Conservation (phyloP, 768 basidiomycete species). For the Clitopilus passeckerianus region DNA sequence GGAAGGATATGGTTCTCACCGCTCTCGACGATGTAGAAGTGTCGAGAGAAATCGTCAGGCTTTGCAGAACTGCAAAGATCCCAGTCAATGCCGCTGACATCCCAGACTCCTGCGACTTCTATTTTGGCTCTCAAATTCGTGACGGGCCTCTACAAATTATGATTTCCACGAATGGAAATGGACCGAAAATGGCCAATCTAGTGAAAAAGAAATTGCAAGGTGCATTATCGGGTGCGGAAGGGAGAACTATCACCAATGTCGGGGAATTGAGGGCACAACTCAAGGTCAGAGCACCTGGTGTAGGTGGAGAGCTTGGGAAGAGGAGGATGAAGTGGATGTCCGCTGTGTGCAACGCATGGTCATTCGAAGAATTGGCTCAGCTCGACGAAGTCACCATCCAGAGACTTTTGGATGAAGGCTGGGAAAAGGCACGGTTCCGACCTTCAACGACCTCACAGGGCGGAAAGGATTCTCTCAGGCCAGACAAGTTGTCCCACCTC, state of each 20-base stretch:
- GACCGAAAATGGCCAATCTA: slow-evolving; percentile 86
- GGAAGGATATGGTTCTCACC: slow-evolving; percentile 83
- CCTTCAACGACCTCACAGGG: slow-evolving; percentile 35
- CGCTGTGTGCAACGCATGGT: slow-evolving; percentile 80
- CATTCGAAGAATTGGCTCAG: slow-evolving; percentile 70
- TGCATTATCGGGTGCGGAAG: slow-evolving; percentile 66
- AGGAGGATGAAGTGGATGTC: slow-evolving; percentile 93
- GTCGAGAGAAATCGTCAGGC: slow-evolving; percentile 66
- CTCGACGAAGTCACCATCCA: slow-evolving; percentile 65
- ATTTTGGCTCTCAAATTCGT: slow-evolving; percentile 92
- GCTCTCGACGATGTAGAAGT: slow-evolving; percentile 82
- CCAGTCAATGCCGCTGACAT: slow-evolving; percentile 97
- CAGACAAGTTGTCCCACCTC: neutral
- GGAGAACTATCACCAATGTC: slow-evolving; percentile 73
- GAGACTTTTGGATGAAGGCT: slow-evolving; percentile 75
- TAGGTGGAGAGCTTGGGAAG: slow-evolving; percentile 72
- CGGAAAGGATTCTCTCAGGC: neutral
- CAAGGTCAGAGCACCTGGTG: slow-evolving; percentile 76
- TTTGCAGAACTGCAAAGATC: slow-evolving; percentile 64
- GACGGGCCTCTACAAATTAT: slow-evolving; percentile 91
- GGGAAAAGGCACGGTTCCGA: slow-evolving; percentile 61
- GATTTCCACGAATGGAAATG: slow-evolving; percentile 93
- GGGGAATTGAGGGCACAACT: slow-evolving; percentile 70
- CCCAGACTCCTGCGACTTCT: slow-evolving; percentile 94
- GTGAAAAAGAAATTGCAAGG: slow-evolving; percentile 66